Conservation (phyloP, 208 protist species). For the Leishmania gerbilli region DNA sequence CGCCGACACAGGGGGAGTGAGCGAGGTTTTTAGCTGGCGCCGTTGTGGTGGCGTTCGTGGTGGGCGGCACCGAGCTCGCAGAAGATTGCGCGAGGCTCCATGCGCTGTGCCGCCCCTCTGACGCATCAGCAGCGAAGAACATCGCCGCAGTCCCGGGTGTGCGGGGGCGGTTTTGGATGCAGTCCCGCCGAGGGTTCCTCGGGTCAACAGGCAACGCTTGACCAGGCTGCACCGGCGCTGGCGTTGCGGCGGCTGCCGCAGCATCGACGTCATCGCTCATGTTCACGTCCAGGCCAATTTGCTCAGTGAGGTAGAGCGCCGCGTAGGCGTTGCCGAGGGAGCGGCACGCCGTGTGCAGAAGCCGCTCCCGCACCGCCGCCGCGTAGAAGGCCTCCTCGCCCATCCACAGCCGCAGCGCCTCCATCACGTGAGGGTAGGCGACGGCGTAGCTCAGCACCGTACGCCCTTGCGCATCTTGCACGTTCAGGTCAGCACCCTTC, state of each 20-base stretch:
- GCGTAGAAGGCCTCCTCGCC: conserved; percentile 33
- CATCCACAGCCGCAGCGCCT: conserved; percentile 51
- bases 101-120: background rate
- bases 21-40: background rate
- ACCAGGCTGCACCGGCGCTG: background rate
- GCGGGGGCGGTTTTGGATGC: background rate
- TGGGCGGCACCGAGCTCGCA: background rate
- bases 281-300: conserved; percentile 64
- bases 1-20: background rate
- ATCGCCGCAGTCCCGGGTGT: background rate
- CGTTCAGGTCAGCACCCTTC: conserved; percentile 53
- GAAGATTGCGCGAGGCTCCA: background rate
- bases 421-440: conserved; percentile 52
- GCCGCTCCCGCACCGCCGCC: conserved; percentile 27
- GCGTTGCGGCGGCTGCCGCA: background rate
- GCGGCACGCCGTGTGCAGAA: conserved; percentile 66
- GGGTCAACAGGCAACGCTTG: background rate
- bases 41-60: background rate
- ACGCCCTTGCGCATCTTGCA: conserved; percentile 40
- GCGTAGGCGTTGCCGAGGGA: conserved; percentile 36
- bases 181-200: background rate
- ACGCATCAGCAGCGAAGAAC: background rate
- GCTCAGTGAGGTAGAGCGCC: conserved; percentile 71
- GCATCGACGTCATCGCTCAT: background rate
- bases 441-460: conserved; percentile 62